Conservation (phyloP, 1,139 yeast species). For the Candida pseudoviswanathii region DNA sequence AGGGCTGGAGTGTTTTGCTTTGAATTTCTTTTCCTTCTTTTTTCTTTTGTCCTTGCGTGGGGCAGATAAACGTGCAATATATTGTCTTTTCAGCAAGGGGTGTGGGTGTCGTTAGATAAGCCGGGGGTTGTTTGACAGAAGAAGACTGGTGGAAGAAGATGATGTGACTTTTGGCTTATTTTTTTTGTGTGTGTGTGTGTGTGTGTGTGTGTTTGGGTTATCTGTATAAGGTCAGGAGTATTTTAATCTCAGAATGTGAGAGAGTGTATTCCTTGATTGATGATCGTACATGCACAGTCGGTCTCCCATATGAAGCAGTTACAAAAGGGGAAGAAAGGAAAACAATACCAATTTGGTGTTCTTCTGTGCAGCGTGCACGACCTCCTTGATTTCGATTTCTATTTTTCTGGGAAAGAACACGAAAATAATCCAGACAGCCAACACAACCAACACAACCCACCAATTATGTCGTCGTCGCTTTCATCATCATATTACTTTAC, state of each 20-base stretch:
- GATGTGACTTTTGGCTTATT: background rate
- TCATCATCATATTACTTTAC: slow-evolving; percentile 78
- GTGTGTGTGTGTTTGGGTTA: background rate
- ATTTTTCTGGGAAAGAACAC: background rate
- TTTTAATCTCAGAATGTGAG: no score
- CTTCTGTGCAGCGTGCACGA: background rate
- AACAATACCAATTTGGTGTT: background rate
- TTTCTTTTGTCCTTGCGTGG: background rate
- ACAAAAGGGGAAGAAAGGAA: slow-evolving; percentile 1
- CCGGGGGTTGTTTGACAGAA: no score
- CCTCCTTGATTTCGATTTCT: background rate
- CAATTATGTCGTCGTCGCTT: background rate
- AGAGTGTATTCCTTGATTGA: background rate
- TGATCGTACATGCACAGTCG: background rate
- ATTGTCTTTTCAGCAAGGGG: background rate
- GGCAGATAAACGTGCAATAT: background rate
- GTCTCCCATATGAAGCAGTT: background rate
- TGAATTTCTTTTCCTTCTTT: no score
- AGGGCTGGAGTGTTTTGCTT: background rate
- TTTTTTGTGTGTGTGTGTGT: background rate
- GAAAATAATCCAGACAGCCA: background rate
- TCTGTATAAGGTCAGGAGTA: background rate
- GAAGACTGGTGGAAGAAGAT: background rate
- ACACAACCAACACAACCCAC: background rate
- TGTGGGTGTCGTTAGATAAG: background rate